Base-by-base conservation (phyloP, 2,329 filamentous ascomycete species). In the Calonectria hongkongensis region DNA sequence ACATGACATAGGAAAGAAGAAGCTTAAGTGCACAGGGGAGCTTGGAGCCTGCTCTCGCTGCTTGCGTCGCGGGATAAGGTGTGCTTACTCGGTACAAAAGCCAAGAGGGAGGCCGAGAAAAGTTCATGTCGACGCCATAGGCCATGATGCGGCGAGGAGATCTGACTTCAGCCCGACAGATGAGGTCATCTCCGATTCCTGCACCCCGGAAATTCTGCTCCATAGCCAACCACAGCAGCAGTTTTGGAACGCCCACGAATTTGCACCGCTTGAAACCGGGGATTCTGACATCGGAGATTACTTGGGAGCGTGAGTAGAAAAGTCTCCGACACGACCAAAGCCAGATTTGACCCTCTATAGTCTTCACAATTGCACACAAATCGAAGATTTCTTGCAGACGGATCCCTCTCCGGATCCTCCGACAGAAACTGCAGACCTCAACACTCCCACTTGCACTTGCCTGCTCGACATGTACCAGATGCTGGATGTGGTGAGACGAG, bases 241-340 rank as follows among this genome's bases (percentile, higher is more conserved):
- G 27, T 56, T 33, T 33, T 56, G 27, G 51, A 18, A 16, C 36
- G 18, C 51, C 30, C 51, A 56, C 9, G 51, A 56, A 16, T 33
- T n/a, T 30, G 28, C 27, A n/a, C 18, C 30, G 18, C 27, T 33
- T 33, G 51, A 10, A 10, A n/a, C 51, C 9, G 28, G 27, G 28
- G 51, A 56, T 56, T n/a, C 51, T 36, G 27, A 28, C 25, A 4
- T 56, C 51, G 51, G 28, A 56, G 51, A 56, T 56, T 56, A 30
- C 21, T 33, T 33, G 16, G 51, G 51, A n/a, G 25, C 51, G 51
- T 56, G 28, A 33, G 51, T 56, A 18, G 16, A 56, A 56, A n/a
- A 33, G 30, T 33, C n/a, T 28, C 28, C 51, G 51, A n/a, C 13
- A n/a, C 41, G 16, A 18, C 4, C 15, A n/a, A 45, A n/a, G 4